Evolutionary conservation across 495 filamentous ascomycete genomes (phyloP).

Genomic region (Penicillium waksmanii): DNA sequence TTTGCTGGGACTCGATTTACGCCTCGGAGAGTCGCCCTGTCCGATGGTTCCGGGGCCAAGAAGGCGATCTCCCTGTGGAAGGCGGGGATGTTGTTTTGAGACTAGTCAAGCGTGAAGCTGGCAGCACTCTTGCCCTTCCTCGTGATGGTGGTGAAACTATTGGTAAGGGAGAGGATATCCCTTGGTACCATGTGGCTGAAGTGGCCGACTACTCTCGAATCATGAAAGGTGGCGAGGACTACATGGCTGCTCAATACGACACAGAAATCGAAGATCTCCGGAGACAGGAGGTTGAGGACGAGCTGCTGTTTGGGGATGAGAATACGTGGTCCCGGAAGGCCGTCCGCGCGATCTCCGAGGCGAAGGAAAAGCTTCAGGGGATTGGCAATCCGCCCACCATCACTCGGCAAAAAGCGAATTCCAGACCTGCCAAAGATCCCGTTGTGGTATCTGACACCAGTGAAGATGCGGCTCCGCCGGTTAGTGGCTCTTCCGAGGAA

Average conservation of each 20-base stretch:
- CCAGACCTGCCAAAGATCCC: slow-evolving; percentile 48
- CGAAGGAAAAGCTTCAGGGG: slow-evolving; percentile 70
- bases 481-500: slow-evolving; percentile 40
- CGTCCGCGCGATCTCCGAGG: slow-evolving; percentile 66
- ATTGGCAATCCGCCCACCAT: slow-evolving; percentile 71
- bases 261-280: slow-evolving; percentile 74
- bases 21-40: slow-evolving; percentile 88
- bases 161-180: slow-evolving; percentile 70
- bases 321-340: slow-evolving; percentile 90
- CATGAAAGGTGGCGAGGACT: slow-evolving; percentile 91
- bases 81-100: slow-evolving; percentile 89
- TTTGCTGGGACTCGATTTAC: slow-evolving; percentile 90
- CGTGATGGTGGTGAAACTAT: slow-evolving; percentile 77
- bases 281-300: slow-evolving; percentile 81
- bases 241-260: slow-evolving; percentile 81
- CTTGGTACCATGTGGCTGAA: slow-evolving; percentile 93
- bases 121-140: slow-evolving; percentile 84
- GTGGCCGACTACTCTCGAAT: slow-evolving; percentile 93
- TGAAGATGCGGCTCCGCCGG: slow-evolving; percentile 43
- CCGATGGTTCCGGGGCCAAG: slow-evolving; percentile 88
- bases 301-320: slow-evolving; percentile 91
- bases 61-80: slow-evolving; percentile 74
- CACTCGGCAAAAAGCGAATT: slow-evolving; percentile 53
- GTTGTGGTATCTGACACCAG: slow-evolving; percentile 29
- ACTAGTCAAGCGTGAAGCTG: slow-evolving; percentile 75